Percentiles rank a stretch among this genome's conserved stretches.
Evolutionary conservation across 495 filamentous ascomycete species (phyloP).

Genomic region (Parmelia sp.): DNA sequence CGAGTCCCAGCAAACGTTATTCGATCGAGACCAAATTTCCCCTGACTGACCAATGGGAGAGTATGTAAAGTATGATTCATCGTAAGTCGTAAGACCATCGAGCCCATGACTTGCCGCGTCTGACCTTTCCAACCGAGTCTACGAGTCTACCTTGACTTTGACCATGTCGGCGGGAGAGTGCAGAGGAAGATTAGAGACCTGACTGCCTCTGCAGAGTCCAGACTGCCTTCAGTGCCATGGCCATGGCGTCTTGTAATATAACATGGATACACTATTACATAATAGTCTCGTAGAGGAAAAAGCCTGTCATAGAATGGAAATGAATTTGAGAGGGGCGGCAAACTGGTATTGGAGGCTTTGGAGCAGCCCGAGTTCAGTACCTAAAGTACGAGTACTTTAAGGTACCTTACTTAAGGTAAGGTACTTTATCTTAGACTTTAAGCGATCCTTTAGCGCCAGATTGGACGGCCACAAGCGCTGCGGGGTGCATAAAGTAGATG

Average conservation of each 20-base stretch:
- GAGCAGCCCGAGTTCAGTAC: slow-evolving; percentile 6
- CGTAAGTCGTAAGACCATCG: not conserved
- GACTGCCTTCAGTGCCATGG: not conserved
- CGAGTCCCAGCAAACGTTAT: too few species aligned
- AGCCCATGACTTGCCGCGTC: not conserved
- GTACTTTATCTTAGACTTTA: too few species aligned
- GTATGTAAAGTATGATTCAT: not conserved
- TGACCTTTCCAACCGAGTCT: too few species aligned
- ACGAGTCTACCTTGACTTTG: too few species aligned
- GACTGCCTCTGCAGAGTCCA: too few species aligned
- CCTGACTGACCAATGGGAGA: not conserved
- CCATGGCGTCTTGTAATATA: not conserved
- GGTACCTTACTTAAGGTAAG: not conserved
- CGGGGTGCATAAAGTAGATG: slow-evolving; percentile 19
- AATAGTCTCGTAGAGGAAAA: too few species aligned
- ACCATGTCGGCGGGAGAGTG: not conserved
- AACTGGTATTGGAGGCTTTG: too few species aligned
- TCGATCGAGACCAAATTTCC: not conserved
- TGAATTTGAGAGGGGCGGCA: slow-evolving; percentile 18
- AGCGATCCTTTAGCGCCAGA: too few species aligned
- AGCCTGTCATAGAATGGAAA: too few species aligned
- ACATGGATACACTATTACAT: not conserved
- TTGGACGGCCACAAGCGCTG: slow-evolving; percentile 10
- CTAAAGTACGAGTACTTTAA: not conserved
- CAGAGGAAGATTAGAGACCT: too few species aligned